These are phyloP conservation scores for Coemansia sp. DNA, from an alignment of 192 early-diverging fungal genomes.

Conservation along the genomic window DNA sequence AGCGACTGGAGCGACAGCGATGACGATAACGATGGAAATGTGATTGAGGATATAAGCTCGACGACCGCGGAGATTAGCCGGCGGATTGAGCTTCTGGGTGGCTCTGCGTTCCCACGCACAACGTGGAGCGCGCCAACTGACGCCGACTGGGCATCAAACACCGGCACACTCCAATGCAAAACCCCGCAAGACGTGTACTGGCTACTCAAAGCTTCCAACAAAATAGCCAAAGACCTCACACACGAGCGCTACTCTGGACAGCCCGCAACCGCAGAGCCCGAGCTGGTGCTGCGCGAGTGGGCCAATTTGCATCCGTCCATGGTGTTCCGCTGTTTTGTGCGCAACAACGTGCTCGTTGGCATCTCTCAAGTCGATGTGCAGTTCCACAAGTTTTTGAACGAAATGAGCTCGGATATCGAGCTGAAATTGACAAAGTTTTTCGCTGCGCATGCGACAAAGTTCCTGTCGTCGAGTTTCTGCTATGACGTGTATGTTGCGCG, in stretches of 20 bases:
- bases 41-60: slow-evolving; percentile 13
- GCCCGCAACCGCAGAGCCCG: slow-evolving; percentile 37
- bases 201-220: slow-evolving; percentile 91
- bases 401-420: slow-evolving; percentile 60
- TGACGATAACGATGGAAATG: slow-evolving; percentile 9
- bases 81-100: slow-evolving; percentile 71
- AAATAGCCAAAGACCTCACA: slow-evolving; percentile 80
- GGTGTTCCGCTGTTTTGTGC: slow-evolving; percentile 97
- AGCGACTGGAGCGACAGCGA: slow-evolving; percentile 51
- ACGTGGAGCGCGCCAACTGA: slow-evolving; percentile 96
- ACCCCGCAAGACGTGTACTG: slow-evolving; percentile 78
- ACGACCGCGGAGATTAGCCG: slow-evolving; percentile 55
- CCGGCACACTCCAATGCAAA: slow-evolving; percentile 75
- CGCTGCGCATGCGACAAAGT: slow-evolving; percentile 61
- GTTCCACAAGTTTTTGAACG: slow-evolving; percentile 75
- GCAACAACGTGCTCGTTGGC: slow-evolving; percentile 65
- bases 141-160: slow-evolving; percentile 86
- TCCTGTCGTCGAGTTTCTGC: slow-evolving; percentile 70
- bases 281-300: slow-evolving; percentile 90
- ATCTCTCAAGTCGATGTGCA: slow-evolving; percentile 88
- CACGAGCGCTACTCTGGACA: slow-evolving; percentile 65
- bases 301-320: slow-evolving; percentile 84
- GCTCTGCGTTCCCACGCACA: slow-evolving; percentile 88
- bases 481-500: slow-evolving; percentile 87
- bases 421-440: slow-evolving; percentile 67